Evolutionary conservation across 2,329 filamentous ascomycete species (phyloP), one percentile per base, ranked within the genome.

Genomic region (Catunica adiposa): DNA sequence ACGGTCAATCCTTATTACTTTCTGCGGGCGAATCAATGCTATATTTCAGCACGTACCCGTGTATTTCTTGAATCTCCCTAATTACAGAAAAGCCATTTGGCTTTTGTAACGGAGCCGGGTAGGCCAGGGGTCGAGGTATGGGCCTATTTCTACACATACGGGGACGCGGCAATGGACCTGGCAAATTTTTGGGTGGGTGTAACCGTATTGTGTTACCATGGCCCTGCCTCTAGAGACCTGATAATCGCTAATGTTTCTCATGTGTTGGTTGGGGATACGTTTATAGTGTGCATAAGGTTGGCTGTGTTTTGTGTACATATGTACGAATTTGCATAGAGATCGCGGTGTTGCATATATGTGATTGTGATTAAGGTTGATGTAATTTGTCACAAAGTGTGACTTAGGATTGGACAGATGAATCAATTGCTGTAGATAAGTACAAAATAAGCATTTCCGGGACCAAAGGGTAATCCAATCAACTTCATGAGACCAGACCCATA

Each of bases 171-270:
- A 52, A 17, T 29, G 8, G 34, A 38, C 31, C 17, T 38, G 34
- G 31, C 50, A 29, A 40, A 15, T 22, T 38, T 52, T 14, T 38
- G 8, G 22, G 31, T 14, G 50, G 17, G 31, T 52, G 50, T 40
- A 52, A 52, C 50, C n/a, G 14, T 38, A 22, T 40, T 52, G 50
- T 52, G 34, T 38, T 17, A 52, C 50, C 29, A 38, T 20, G 17
- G 31, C 26, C 31, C 26, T 52, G 22, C 17, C 34, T 38, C 29
- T 37, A n/a, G 37, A 17, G 50, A 52, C 22, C 29, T 52, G 23
- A 31, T 51, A 29, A 17, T 46, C 3, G 37, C 37, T n/a, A 38
- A 38, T n/a, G n/a, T n/a, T n/a, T n/a, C n/a, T n/a, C n/a, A n/a
- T n/a, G n/a, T 15, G 34, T 37, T n/a, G n/a, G n/a, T n/a, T n/a